These are phyloP conservation scores for Durio zibethinus DNA, from an alignment of 345 rosid species.

Conservation along the genomic window DNA sequence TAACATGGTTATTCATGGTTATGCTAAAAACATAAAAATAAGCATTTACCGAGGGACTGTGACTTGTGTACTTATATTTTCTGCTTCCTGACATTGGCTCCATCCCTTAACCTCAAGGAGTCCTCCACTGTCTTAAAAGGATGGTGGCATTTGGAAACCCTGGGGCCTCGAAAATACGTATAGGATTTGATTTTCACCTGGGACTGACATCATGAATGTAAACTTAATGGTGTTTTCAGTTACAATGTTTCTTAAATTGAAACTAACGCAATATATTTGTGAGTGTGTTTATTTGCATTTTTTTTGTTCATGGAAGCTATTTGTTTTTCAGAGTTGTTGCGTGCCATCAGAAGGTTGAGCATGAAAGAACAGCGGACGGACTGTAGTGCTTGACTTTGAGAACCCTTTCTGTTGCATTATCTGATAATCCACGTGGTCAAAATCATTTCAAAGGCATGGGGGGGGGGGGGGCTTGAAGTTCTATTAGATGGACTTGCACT, in stretches of 20 bases:
- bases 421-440: slow-evolving; percentile 68
- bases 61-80: background rate
- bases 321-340: slow-evolving; percentile 58
- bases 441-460: slow-evolving; percentile 78
- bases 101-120: background rate
- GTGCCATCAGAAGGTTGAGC: slow-evolving; percentile 63
- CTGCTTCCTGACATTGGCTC: background rate
- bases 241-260: slow-evolving; percentile 1
- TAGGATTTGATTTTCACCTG: background rate
- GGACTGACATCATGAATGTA: background rate
- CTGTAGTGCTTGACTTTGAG: slow-evolving; percentile 59
- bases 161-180: background rate
- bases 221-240: background rate
- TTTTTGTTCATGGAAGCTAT: slow-evolving; percentile 1
- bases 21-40: slow-evolving; percentile 2
- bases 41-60: background rate
- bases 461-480: slow-evolving; percentile 79
- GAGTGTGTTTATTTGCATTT: slow-evolving; percentile 10
- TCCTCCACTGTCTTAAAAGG: background rate
- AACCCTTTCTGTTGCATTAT: slow-evolving; percentile 47
- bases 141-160: background rate
- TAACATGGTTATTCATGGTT: background rate
- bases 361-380: slow-evolving; percentile 60
- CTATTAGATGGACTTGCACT: slow-evolving; percentile 71
- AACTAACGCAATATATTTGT: background rate